Evolutionary conservation across 495 filamentous ascomycete species (phyloP).

Genomic region (Hypoxylon crocopeplum): DNA sequence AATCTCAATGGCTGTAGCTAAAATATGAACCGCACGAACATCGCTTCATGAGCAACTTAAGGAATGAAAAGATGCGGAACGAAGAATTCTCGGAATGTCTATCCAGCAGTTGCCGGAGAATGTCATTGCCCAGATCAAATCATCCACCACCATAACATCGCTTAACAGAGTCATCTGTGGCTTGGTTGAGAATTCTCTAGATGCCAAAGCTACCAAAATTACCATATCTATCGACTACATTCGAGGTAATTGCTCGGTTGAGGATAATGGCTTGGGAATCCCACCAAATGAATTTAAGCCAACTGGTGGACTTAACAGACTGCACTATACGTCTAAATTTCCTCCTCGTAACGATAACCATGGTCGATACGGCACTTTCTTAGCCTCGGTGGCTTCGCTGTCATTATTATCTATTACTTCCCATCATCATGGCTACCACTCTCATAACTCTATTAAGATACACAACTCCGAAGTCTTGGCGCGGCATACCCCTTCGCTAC

Average conservation of each 20-base stretch:
- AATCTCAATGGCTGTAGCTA: too few species aligned
- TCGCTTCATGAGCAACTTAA: too few species aligned
- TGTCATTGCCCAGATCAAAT: conserved; percentile 85
- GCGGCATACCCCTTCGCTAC: conserved; percentile 68
- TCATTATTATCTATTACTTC: conserved; percentile 83
- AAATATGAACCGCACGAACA: too few species aligned
- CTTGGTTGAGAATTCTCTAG: conserved; percentile 85
- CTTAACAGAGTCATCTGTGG: conserved; percentile 76
- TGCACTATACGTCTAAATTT: conserved; percentile 85
- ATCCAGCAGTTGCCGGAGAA: conserved; percentile 78
- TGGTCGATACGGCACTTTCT: conserved; percentile 75
- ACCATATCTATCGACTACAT: conserved; percentile 75
- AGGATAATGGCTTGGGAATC: conserved; percentile 90
- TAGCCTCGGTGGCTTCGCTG: conserved; percentile 78
- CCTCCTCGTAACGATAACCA: conserved; percentile 54
- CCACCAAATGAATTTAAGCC: conserved; percentile 70
- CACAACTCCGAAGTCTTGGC: conserved; percentile 75
- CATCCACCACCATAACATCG: conserved; percentile 77
- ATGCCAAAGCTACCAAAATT: conserved; percentile 76
- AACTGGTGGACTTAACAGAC: conserved; percentile 75
- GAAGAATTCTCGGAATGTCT: conserved; percentile 47
- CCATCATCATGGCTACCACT: conserved; percentile 66
- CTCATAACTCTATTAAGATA: conserved; percentile 72
- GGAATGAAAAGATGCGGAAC: too few species aligned
- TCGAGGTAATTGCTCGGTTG: conserved; percentile 80